A percentile compares a stretch with the other conserved stretches of the same genome.
Evolutionary conservation across 1,139 yeast species (phyloP).

Genomic region (Taphrina pruni): DNA sequence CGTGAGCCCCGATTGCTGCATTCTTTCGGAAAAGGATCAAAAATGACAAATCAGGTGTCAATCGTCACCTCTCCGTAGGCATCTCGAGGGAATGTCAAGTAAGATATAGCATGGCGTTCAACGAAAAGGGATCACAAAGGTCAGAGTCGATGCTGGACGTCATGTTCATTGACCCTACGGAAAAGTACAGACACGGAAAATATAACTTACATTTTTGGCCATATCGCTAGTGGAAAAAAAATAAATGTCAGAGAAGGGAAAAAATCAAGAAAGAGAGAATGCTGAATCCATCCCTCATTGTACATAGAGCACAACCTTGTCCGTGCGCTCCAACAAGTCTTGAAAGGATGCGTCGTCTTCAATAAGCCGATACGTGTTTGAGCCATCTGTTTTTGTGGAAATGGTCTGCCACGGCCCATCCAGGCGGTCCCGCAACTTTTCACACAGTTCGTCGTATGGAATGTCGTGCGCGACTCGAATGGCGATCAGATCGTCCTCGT

Average conservation of each 20-base stretch:
- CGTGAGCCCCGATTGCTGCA: not conserved
- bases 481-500: constrained; percentile 89
- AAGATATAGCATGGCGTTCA: no score
- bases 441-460: constrained; percentile 65
- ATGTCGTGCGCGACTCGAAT: constrained; percentile 69
- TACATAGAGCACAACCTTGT: constrained; percentile 53
- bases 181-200: not conserved
- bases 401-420: constrained; percentile 49
- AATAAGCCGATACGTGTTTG: constrained; percentile 49
- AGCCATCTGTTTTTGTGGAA: constrained; percentile 49
- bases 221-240: constrained; percentile 4
- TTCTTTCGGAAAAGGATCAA: not conserved
- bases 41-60: no score
- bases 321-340: constrained; percentile 49
- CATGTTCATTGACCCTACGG: no score
- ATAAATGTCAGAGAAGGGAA: not conserved
- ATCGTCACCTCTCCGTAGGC: no score
- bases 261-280: no score
- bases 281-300: not conserved
- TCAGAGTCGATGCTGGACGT: no score
- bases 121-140: no score
- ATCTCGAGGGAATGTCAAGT: no score
- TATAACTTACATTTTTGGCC: constrained; percentile 4
- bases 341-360: constrained; percentile 50
- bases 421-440: constrained; percentile 70